Percentiles rank a stretch among this genome's conserved stretches.
Conservation (phyloP, 129 eudicot species). For the Chrysanthemum makinoi region DNA sequence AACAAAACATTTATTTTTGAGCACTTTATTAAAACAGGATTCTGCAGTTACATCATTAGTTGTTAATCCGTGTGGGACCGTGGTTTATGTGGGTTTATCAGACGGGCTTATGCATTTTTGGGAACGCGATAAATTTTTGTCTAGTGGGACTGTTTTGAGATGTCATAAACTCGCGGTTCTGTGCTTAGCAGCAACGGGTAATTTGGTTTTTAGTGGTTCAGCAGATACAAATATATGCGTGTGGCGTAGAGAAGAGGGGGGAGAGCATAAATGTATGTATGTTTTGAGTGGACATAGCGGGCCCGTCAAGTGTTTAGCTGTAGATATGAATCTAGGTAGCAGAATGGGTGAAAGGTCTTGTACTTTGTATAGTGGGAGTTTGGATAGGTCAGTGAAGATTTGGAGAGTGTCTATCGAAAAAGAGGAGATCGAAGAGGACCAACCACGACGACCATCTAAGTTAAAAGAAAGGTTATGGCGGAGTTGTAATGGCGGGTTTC, state of each 20-base stretch:
- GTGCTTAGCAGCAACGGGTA: slow-evolving; percentile 49
- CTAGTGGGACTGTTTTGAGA: slow-evolving; percentile 57
- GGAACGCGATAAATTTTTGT: slow-evolving; percentile 47
- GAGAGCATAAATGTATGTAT: slow-evolving; percentile 53
- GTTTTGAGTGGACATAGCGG: slow-evolving; percentile 79
- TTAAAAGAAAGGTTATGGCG: slow-evolving; percentile 11
- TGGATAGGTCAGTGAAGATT: slow-evolving; percentile 74
- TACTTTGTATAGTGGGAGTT: slow-evolving; percentile 67
- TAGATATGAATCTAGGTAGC: slow-evolving; percentile 27
- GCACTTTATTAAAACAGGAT: slow-evolving; percentile 57
- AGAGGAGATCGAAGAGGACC: slow-evolving; percentile 1
- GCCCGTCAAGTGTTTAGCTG: slow-evolving; percentile 70
- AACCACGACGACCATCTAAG: slow-evolving; percentile 7
- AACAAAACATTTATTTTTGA: slow-evolving; percentile 58
- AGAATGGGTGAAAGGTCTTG: slow-evolving; percentile 30
- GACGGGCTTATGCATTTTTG: slow-evolving; percentile 66
- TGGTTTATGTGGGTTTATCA: slow-evolving; percentile 67
- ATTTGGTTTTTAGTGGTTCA: slow-evolving; percentile 64
- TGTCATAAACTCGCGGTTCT: slow-evolving; percentile 61
- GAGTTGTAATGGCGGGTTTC: slow-evolving; percentile 16
- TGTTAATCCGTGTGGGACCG: slow-evolving; percentile 35
- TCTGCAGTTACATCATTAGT: slow-evolving; percentile 67
- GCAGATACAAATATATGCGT: slow-evolving; percentile 72
- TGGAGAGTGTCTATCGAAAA: slow-evolving; percentile 54
- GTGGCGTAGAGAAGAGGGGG: slow-evolving; percentile 69